These are phyloP conservation scores for Glarea lozoyensis DNA, from an alignment of 495 filamentous ascomycete genomes.

Conservation along the genomic window DNA sequence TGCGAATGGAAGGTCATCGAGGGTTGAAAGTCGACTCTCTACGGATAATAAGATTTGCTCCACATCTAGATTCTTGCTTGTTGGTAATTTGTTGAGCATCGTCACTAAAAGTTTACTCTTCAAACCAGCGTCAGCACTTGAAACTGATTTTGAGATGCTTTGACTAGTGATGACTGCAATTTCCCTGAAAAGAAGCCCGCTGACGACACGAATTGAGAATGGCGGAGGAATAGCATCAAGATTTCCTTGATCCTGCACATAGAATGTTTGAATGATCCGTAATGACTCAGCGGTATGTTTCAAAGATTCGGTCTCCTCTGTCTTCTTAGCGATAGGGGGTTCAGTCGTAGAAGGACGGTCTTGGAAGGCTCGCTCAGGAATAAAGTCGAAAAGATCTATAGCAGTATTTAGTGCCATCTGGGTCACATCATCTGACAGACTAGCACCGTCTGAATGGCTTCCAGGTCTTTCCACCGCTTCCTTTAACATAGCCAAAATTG, in stretches of 20 bases:
- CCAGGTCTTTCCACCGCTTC: conserved; percentile 25
- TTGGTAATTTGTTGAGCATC: conserved; percentile 49
- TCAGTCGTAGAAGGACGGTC: conserved; percentile 25
- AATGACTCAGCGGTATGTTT: conserved; percentile 38
- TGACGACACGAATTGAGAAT: conserved; percentile 45
- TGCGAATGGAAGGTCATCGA: conserved; percentile 30
- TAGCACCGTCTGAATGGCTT: conserved; percentile 1
- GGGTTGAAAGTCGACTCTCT: conserved; percentile 30
- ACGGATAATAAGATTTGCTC: conserved; percentile 48
- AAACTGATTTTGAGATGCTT: conserved; percentile 27
- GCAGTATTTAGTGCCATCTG: conserved; percentile 42
- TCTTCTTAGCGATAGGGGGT: conserved; percentile 2
- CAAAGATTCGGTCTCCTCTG: conserved; percentile 16
- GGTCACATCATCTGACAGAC: conserved; percentile 12
- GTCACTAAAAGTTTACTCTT: conserved; percentile 41
- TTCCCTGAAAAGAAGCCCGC: conserved; percentile 54
- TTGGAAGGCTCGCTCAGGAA: conserved; percentile 64
- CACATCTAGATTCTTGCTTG: conserved; percentile 41
- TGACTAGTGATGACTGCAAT: conserved; percentile 44
- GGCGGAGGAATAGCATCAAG: conserved; percentile 40
- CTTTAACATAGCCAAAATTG: conserved; percentile 54
- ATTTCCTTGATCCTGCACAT: conserved; percentile 48
- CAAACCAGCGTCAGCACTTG: conserved; percentile 33
- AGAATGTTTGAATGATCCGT: conserved; percentile 55
- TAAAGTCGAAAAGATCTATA: conserved; percentile 48